These are phyloP conservation scores for Aspergillus sp. DNA, from an alignment of 2,329 filamentous ascomycete species.

Conservation along the genomic window DNA sequence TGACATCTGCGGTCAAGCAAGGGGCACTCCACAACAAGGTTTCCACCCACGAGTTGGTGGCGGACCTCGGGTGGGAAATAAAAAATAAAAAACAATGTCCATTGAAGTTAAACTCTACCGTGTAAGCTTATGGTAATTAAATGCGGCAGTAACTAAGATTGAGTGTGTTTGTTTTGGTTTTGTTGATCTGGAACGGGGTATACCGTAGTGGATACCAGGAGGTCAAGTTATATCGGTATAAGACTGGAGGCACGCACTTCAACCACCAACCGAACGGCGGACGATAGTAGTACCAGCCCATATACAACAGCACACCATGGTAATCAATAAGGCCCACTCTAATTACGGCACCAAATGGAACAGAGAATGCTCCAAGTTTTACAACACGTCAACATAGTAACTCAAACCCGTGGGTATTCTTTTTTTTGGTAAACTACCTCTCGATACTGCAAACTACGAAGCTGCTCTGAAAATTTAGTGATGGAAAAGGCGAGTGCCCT, in stretches of 20 bases:
- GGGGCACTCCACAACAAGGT: neutral
- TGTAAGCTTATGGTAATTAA: too few species aligned
- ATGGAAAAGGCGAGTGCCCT: conserved; percentile 91
- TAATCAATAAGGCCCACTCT: neutral
- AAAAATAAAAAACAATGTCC: too few species aligned
- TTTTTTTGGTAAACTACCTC: neutral
- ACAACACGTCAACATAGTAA: conserved; percentile 4
- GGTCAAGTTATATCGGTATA: neutral
- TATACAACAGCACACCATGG: neutral
- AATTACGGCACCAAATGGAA: conserved; percentile 4
- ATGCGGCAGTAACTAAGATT: too few species aligned
- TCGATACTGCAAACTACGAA: neutral
- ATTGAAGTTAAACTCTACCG: too few species aligned
- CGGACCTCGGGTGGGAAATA: neutral
- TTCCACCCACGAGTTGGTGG: neutral
- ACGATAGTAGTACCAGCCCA: too few species aligned
- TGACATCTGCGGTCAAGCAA: neutral
- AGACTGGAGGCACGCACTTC: too few species aligned
- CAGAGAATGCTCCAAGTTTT: conserved; percentile 3
- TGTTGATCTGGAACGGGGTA: neutral
- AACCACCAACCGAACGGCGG: too few species aligned
- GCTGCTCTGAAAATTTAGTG: conserved; percentile 57
- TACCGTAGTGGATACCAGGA: neutral
- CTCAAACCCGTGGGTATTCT: conserved; percentile 6
- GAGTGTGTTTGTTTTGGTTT: neutral